phyloP scores from a whole-genome alignment of 192 early-diverging fungal species.

The Paraglomus brasilianum region DNA sequence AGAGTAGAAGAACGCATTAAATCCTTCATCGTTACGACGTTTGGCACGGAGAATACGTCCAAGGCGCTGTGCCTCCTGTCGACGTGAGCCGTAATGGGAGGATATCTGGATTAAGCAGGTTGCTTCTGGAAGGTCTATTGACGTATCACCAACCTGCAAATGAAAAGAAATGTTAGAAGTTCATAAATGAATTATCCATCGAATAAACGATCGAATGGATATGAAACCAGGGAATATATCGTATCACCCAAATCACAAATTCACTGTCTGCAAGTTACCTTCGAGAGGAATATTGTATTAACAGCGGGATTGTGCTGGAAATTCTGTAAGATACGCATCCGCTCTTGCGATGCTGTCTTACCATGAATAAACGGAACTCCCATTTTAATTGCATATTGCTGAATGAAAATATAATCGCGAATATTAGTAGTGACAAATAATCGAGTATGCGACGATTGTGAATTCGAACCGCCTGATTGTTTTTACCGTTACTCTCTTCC shows the following conservation, averaged over 20 bases:
- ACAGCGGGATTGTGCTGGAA: slow-evolving; percentile 90
- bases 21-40: slow-evolving; percentile 86
- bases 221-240: no score
- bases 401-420: not conserved
- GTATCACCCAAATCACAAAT: no score
- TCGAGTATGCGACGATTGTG: not conserved
- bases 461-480: no score
- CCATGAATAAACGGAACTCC: slow-evolving; percentile 89
- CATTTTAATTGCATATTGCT: slow-evolving; percentile 77
- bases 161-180: not conserved
- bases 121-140: slow-evolving; percentile 97
- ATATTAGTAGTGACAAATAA: not conserved
- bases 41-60: slow-evolving; percentile 93
- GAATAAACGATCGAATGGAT: no score
- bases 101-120: slow-evolving; percentile 99
- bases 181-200: no score
- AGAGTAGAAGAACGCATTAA: slow-evolving; percentile 98
- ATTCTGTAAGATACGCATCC: slow-evolving; percentile 88
- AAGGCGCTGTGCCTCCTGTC: slow-evolving; percentile 98
- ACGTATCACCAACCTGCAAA: slow-evolving; percentile 90
- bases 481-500: no score
- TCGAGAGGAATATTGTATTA: slow-evolving; percentile 88
- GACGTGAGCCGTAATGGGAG: slow-evolving; percentile 94
- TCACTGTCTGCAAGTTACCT: slow-evolving; percentile 28
- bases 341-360: slow-evolving; percentile 83